phyloP scores from a whole-genome alignment of 2,329 filamentous ascomycete species.

The Alternaria burnsii region DNA sequence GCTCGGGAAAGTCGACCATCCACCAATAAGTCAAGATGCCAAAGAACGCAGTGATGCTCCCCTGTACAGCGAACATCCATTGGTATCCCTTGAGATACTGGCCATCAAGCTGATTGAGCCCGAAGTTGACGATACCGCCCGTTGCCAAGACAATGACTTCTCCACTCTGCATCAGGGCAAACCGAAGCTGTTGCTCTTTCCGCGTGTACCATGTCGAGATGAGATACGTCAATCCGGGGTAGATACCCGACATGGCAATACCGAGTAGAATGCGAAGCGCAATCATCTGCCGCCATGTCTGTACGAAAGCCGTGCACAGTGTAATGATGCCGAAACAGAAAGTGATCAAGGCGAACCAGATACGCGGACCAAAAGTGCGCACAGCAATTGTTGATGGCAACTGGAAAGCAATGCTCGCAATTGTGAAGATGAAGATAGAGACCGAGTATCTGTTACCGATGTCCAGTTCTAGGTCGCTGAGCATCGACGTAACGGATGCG shows the following conservation, averaged over 20 bases:
- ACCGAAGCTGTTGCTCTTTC: constrained; percentile 71
- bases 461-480: constrained; percentile 68
- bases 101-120: constrained; percentile 70
- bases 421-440: constrained; percentile 77
- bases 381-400: constrained; percentile 73
- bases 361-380: constrained; percentile 69
- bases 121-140: constrained; percentile 73
- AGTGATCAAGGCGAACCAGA: constrained; percentile 69
- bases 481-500: constrained; percentile 74
- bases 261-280: constrained; percentile 71
- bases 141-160: constrained; percentile 72
- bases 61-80: constrained; percentile 66
- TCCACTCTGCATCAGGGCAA: constrained; percentile 70
- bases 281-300: constrained; percentile 75
- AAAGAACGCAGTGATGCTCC: constrained; percentile 65
- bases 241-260: constrained; percentile 64
- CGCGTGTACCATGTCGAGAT: constrained; percentile 71
- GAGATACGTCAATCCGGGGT: constrained; percentile 59
- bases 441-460: constrained; percentile 72
- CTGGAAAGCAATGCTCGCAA: constrained; percentile 73
- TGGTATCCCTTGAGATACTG: constrained; percentile 68
- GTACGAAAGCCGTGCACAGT: constrained; percentile 72
- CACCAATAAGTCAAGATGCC: constrained; percentile 72
- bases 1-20: constrained; percentile 75
- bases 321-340: constrained; percentile 71